Evolutionary conservation across 31 red algal genomes (phyloP).

Genomic region (Bonnemaisonia californica): DNA sequence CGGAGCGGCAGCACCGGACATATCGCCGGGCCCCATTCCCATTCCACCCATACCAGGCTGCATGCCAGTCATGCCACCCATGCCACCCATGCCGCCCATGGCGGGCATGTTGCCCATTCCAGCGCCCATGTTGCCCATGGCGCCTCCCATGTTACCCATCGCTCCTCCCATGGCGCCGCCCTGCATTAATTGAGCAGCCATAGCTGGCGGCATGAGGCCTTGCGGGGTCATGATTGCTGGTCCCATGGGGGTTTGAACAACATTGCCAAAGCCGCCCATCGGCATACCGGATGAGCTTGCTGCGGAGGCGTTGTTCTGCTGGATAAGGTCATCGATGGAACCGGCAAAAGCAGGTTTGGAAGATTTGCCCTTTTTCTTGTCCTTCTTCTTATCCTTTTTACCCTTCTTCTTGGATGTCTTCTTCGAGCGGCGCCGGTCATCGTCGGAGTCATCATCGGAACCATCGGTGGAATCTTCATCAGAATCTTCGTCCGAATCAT

Average conservation of each 20-base stretch:
- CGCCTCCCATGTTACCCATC: conserved; percentile 19
- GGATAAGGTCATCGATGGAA: conserved; percentile 70
- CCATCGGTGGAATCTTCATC: background rate
- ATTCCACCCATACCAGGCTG: background rate
- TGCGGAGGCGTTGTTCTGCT: conserved; percentile 42
- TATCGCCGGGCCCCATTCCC: conserved; percentile 42
- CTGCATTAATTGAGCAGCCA: conserved; percentile 84
- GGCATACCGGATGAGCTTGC: conserved; percentile 37
- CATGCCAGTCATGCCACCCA: conserved; percentile 25
- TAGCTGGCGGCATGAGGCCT: conserved; percentile 74
- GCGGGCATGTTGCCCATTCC: conserved; percentile 57
- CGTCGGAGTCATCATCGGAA: conserved; percentile 18
- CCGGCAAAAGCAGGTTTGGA: conserved; percentile 63
- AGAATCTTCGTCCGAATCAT: conserved; percentile 34
- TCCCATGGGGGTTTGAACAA: conserved; percentile 82
- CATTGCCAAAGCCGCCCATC: conserved; percentile 59
- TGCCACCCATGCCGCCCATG: conserved; percentile 58
- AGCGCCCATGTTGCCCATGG: conserved; percentile 37
- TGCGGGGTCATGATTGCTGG: conserved; percentile 74
- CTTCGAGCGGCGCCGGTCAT: conserved; percentile 32
- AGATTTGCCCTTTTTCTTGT: conserved; percentile 28
- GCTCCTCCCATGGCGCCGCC: conserved; percentile 1
- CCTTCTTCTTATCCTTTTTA: conserved; percentile 41
- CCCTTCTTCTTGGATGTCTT: conserved; percentile 29
- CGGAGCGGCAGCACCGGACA: conserved; percentile 9